Conservation (phyloP, 177 flowering plant species). For the Vitis hybrid region DNA sequence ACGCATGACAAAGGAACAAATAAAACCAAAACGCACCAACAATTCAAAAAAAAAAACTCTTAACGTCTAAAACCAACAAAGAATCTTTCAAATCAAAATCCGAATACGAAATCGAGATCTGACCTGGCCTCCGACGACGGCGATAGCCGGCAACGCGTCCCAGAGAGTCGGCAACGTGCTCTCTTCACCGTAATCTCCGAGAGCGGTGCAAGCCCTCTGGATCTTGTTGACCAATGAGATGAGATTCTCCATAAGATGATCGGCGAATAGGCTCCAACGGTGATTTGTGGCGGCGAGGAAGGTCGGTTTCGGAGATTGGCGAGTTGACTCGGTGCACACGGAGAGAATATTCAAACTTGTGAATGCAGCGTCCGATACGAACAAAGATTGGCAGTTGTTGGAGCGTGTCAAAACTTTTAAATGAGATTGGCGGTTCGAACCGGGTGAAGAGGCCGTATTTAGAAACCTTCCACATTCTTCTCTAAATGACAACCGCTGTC, state of each 20-base stretch:
- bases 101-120: conserved; percentile 1
- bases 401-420: no score
- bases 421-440: no score
- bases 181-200: conserved; percentile 71
- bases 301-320: no score
- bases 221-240: conserved; percentile 59
- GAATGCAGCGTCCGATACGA: no score
- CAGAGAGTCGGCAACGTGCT: conserved; percentile 64
- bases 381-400: no score
- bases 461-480: no score
- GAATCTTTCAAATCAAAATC: no score
- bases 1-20: neutral
- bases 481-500: no score
- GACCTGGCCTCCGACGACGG: conserved; percentile 78
- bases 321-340: no score
- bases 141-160: conserved; percentile 56
- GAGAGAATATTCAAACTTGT: no score
- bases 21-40: no score
- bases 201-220: conserved; percentile 72
- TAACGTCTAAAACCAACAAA: neutral
- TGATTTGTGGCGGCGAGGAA: conserved; percentile 40
- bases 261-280: neutral
- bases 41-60: neutral
- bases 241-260: conserved; percentile 47
- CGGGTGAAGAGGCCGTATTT: no score